Base-by-base conservation (phyloP, 768 basidiomycete species). In the Trametes gibbosa region DNA sequence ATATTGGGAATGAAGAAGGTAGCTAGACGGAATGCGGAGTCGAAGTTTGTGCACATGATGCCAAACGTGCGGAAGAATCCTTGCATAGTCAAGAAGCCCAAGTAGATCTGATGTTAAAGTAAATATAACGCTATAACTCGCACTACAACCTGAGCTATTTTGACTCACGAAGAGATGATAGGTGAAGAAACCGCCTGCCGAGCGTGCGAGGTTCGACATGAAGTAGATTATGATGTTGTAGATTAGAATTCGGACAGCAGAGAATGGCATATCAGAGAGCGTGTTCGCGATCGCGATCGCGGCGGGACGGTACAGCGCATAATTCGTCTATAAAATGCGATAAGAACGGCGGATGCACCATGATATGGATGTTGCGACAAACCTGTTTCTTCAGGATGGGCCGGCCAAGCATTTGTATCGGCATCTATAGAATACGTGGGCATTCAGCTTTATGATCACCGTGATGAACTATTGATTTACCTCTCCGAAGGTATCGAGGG, bases 11-110 rank as follows among this genome's bases (percentile, higher is more conserved):
- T 79, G 75, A 92, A 85, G 76, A 92, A 82, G 41, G 77, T 81
- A 32, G 79, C 82, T 27, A 83, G 76, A 57, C 77, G 79, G 71
- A 80, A 83, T 13, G 77, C 83, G 43, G 73, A 74, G 60, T 83
- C 78, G 66, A 83, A 85, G 72, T 78, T 81, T 63, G 73, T 69
- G 66, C 79, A 84, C 62, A 85, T 70, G 55, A 80, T 61, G 29
- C 87, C 88, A 57, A 89, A 81, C 0, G 84, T 84, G 40, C 91
- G 77, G 83, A 95, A 96, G 78, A 94, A 90, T 0, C 85, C 89
- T 72, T 90, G 88, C 84, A 94, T 87, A 23, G 83, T 71, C 51
- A 92, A 75, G 70, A 82, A 90, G 1, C 83, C 81, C 24, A 82
- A 19, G 60, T 87, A 88, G 50, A 79, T 78, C 69, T 70, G 41